These are phyloP conservation scores for Colletotrichum nymphaeae DNA, from an alignment of 2,329 filamentous ascomycete species.

Conservation along the genomic window DNA sequence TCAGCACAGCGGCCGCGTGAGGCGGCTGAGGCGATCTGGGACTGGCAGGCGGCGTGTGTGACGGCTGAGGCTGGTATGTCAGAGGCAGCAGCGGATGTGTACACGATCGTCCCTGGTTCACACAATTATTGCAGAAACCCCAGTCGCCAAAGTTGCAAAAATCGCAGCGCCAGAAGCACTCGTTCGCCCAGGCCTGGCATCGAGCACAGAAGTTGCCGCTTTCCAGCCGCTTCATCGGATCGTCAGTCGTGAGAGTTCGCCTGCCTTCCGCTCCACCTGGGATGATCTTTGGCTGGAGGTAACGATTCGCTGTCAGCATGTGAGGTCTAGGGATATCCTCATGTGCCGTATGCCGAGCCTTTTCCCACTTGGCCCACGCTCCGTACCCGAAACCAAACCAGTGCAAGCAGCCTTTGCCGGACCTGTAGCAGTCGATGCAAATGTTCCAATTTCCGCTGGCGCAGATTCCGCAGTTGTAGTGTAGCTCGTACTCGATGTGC, in stretches of 20 bases:
- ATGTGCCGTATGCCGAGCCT: conserved; percentile 53
- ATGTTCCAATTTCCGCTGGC: conserved; percentile 79
- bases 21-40: conserved; percentile 56
- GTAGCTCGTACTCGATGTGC: conserved; percentile 86
- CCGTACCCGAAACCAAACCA: conserved; percentile 90
- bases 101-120: conserved; percentile 84
- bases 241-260: conserved; percentile 71
- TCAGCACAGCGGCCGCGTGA: conserved; percentile 59
- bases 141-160: conserved; percentile 92
- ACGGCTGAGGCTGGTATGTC: conserved; percentile 64
- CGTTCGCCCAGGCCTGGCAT: conserved; percentile 79
- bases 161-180: conserved; percentile 91
- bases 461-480: conserved; percentile 85
- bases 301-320: conserved; percentile 68
- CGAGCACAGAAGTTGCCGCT: conserved; percentile 86
- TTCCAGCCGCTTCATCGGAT: conserved; percentile 76
- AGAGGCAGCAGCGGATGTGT: conserved; percentile 85
- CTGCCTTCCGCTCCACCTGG: conserved; percentile 66
- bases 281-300: conserved; percentile 59
- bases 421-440: conserved; percentile 83
- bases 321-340: conserved; percentile 62
- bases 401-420: conserved; percentile 80
- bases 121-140: conserved; percentile 92
- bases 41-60: conserved; percentile 51
- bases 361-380: conserved; percentile 76